Evolutionary conservation across 352 stramenopile genomes (phyloP), one percentile per base, ranked within the genome.

Genomic region (Pythium rhizo-oryzae): DNA sequence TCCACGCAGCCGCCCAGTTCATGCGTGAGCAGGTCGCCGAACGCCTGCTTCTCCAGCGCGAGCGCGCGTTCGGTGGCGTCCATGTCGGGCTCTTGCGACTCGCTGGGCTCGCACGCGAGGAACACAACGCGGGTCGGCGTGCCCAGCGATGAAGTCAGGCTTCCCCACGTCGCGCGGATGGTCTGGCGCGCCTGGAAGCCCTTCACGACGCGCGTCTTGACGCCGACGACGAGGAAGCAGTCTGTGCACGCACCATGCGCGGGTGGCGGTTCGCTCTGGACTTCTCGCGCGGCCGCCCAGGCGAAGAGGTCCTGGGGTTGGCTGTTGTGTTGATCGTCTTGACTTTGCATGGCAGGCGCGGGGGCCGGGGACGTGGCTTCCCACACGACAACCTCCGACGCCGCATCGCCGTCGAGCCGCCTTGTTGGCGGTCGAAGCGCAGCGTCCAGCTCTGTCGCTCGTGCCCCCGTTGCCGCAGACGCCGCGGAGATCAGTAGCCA

Each of bases 1-100:
- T 90, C 79, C 0, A 62, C 67, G 47, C 81, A 86, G 35, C 16
- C 24, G 33, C 13, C 35, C 8, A 90, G 59, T 30, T 88, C 74
- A 33, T 73, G 44, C 0, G 76, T 87, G 2, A 92, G 66, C 0
- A 92, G 46, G 30, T 90, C 82, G 25, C 55, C 53, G 57, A 75
- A 81, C 7, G 59, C 46, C 16, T 30, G 52, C 62, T 79, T 81
- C 56, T 91, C 79, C 7, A 18, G 23, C 9, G 19, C 25, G 15
- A 74, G 57, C 5, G 46, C 63, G 11, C 51, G 19, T 15, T 35
- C 12, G 4, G 8, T 28, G 2, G n/a, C 23, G 24, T n/a, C 52
- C 33, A 19, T 25, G 4, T 13, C 41, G 19, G 3, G 2, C 4
- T 46, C 25, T 16, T 30, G 28, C 18, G 41, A 43, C 1, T 24